Percentiles rank a stretch among this genome's conserved stretches.
These are phyloP conservation scores for Sclerotinia nivalis DNA, from an alignment of 2,329 filamentous ascomycete species.

Conservation along the genomic window DNA sequence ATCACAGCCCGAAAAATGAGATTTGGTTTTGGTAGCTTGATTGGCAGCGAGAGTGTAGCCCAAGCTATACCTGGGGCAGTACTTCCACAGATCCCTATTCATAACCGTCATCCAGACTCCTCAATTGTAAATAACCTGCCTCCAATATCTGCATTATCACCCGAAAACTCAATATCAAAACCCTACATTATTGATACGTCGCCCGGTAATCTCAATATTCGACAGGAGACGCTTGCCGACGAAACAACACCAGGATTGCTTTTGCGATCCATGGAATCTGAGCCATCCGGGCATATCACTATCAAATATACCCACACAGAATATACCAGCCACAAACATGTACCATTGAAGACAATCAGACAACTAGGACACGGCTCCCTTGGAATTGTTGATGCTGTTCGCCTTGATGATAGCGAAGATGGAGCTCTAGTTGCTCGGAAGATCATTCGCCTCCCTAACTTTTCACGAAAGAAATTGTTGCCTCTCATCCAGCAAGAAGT, in stretches of 20 bases:
- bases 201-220: too few species aligned
- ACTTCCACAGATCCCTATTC: neutral
- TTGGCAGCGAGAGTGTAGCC: neutral
- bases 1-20: neutral
- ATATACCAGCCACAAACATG: slow-evolving; percentile 23
- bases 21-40: neutral
- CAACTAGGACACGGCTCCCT: slow-evolving; percentile 30
- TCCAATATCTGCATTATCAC: too few species aligned
- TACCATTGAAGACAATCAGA: slow-evolving; percentile 25
- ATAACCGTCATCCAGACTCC: too few species aligned
- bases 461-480: slow-evolving; percentile 26
- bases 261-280: too few species aligned
- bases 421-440: slow-evolving; percentile 26
- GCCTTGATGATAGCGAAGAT: slow-evolving; percentile 1
- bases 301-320: slow-evolving; percentile 24
- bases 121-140: too few species aligned
- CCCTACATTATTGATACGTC: too few species aligned
- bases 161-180: too few species aligned
- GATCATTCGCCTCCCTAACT: slow-evolving; percentile 25
- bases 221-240: too few species aligned
- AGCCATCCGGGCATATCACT: neutral
- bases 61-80: too few species aligned
- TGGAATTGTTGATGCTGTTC: slow-evolving; percentile 29
- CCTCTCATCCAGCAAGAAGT: slow-evolving; percentile 31
- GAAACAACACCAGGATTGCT: too few species aligned